Conservation (phyloP, 192 early-diverging fungal genomes). For the Allomyces macrogynus region DNA sequence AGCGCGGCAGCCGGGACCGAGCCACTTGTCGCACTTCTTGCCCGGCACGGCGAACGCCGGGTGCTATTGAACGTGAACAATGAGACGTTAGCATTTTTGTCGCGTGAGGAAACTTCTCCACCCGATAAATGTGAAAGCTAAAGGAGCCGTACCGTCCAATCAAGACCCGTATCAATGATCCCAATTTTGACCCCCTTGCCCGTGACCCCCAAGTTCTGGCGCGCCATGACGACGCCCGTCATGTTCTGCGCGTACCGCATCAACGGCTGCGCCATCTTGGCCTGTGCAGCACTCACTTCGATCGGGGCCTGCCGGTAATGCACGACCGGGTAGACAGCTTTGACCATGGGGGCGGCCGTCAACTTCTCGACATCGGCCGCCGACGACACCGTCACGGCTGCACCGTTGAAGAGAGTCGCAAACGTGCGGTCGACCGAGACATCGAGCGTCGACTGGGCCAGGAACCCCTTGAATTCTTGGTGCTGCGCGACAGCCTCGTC, state of each 20-base stretch:
- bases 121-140: too few relatives aligned
- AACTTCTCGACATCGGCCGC: not conserved
- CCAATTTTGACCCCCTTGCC: conserved; percentile 47
- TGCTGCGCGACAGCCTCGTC: not conserved
- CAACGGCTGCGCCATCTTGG: too few relatives aligned
- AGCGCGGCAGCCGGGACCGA: conserved; percentile 27
- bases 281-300: too few relatives aligned
- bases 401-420: not conserved
- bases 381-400: not conserved
- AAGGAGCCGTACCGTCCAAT: not conserved
- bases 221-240: conserved; percentile 29
- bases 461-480: not conserved
- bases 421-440: not conserved
- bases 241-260: conserved; percentile 17
- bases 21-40: not conserved
- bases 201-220: conserved; percentile 20
- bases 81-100: too few relatives aligned
- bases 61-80: not conserved
- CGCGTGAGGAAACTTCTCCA: too few relatives aligned
- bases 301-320: too few relatives aligned
- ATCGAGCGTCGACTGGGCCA: not conserved
- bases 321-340: not conserved
- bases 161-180: conserved; percentile 44
- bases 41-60: not conserved
- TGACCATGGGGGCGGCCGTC: not conserved